phyloP scores from a whole-genome alignment of 352 stramenopile species.

The Globisporangium lucens region DNA sequence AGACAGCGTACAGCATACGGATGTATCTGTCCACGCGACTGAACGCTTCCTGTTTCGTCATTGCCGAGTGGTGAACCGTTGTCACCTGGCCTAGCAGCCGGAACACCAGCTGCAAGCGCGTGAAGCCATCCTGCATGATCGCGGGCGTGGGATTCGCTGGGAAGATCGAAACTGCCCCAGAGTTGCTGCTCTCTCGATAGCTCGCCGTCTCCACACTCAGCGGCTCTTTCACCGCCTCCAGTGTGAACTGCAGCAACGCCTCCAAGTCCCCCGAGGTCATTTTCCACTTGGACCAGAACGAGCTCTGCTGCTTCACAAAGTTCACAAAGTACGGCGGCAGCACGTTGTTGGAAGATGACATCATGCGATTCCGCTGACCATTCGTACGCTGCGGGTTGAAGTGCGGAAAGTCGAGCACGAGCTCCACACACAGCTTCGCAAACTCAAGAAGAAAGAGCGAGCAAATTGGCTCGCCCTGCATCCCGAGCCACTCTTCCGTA shows the following conservation, averaged over 20 bases:
- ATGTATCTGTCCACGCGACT: conserved; percentile 52
- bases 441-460: conserved; percentile 74
- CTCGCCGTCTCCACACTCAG: conserved; percentile 21
- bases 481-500: conserved; percentile 62
- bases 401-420: conserved; percentile 74
- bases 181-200: conserved; percentile 1
- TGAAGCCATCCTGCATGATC: conserved; percentile 79
- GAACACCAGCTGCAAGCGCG: conserved; percentile 62
- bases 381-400: conserved; percentile 42
- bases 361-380: conserved; percentile 28
- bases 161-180: conserved; percentile 25
- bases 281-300: conserved; percentile 75
- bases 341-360: conserved; percentile 56
- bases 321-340: conserved; percentile 85
- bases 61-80: conserved; percentile 47
- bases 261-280: conserved; percentile 57
- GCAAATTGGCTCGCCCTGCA: conserved; percentile 50
- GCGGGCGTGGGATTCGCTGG: conserved; percentile 38
- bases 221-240: conserved; percentile 60
- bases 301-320: conserved; percentile 78
- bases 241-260: conserved; percentile 47
- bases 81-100: conserved; percentile 64
- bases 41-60: conserved; percentile 47
- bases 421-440: conserved; percentile 69
- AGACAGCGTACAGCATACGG: conserved; percentile 48